Percentiles rank a stretch among this genome's conserved stretches.
phyloP scores from a whole-genome alignment of 1,284 basidiomycete genomes.

The Trichosporon coremiiforme region DNA sequence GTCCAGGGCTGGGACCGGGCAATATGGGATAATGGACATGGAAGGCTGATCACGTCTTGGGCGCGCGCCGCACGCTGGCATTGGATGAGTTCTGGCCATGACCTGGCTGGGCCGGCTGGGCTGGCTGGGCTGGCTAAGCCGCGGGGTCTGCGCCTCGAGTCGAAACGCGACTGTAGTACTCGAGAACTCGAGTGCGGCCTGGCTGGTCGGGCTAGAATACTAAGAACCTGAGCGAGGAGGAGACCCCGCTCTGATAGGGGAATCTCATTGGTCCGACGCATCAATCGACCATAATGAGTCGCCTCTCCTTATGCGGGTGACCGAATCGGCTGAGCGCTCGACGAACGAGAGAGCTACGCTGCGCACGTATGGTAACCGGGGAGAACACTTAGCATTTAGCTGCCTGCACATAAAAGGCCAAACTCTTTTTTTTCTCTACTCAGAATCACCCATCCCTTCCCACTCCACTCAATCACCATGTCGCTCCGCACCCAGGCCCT shows the following conservation, averaged over 20 bases:
- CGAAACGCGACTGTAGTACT: no score
- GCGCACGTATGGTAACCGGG: no score
- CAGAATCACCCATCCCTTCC: constrained; percentile 11
- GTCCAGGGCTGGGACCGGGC: no score
- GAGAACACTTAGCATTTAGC: no score
- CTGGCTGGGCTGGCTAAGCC: background rate
- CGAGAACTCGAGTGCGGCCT: no score
- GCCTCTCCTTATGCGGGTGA: constrained; percentile 8
- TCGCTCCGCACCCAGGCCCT: constrained; percentile 53
- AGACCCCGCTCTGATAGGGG: background rate
- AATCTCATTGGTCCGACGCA: constrained; percentile 11
- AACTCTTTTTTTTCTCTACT: constrained; percentile 16
- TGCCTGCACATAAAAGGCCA: background rate
- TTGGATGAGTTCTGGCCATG: no score
- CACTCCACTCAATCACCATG: constrained; percentile 36
- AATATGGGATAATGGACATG: background rate
- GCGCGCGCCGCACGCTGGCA: background rate
- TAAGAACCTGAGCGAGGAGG: background rate
- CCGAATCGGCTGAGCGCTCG: constrained; percentile 10
- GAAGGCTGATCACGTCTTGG: constrained; percentile 16
- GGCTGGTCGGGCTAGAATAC: background rate
- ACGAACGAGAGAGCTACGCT: constrained; percentile 11
- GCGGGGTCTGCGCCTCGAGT: constrained; percentile 13
- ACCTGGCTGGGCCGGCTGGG: no score
- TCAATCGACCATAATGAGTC: constrained; percentile 10